Conservation (phyloP, 305 asterid genomes). For the Rubia balearica region DNA sequence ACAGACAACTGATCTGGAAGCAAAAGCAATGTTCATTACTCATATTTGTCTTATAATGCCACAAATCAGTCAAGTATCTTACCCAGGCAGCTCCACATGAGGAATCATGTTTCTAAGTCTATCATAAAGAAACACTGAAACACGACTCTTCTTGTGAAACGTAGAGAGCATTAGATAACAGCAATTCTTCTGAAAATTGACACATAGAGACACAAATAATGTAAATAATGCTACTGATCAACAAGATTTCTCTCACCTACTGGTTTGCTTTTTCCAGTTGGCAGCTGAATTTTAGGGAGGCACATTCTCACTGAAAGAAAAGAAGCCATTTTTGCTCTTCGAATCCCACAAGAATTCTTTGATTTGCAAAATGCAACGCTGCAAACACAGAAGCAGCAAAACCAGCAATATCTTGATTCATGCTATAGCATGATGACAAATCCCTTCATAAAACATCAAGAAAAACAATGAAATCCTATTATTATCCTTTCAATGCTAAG, state of each 20-base stretch:
- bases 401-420: conserved; percentile 21
- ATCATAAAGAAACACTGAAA: no score
- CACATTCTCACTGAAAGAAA: conserved; percentile 21
- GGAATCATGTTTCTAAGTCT: no score
- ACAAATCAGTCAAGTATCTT: no score
- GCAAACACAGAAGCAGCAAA: conserved; percentile 16
- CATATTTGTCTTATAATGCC: no score
- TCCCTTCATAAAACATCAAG: conserved; percentile 6
- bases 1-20: neutral
- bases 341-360: neutral
- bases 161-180: no score
- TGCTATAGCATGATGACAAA: conserved; percentile 2
- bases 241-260: conserved; percentile 19
- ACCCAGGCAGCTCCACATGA: no score
- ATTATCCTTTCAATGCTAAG: neutral
- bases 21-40: neutral
- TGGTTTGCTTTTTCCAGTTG: conserved; percentile 15
- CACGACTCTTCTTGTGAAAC: no score
- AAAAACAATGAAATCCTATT: neutral
- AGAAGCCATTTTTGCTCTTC: conserved; percentile 30
- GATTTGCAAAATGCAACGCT: conserved; percentile 3
- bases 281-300: conserved; percentile 19
- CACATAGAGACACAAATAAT: no score
- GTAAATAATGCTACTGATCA: neutral
- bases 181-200: neutral